These are phyloP conservation scores for Linnemannia zychae DNA, from an alignment of 192 early-diverging fungal genomes.

Conservation along the genomic window DNA sequence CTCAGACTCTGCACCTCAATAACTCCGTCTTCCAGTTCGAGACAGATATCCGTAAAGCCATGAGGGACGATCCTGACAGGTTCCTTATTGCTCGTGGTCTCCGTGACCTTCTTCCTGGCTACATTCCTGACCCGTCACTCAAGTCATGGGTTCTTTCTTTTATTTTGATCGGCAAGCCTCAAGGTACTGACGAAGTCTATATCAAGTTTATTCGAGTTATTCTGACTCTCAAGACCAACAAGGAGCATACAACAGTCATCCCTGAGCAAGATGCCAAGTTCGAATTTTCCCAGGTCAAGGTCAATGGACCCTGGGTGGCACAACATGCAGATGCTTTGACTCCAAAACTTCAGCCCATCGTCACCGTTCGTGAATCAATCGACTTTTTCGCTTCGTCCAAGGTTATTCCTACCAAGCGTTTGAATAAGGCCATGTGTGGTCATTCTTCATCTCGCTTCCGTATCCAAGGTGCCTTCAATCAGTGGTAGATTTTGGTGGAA, in stretches of 20 bases:
- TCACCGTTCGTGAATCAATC: background rate
- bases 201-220: background rate
- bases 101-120: background rate
- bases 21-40: conserved; percentile 4
- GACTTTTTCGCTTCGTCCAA: background rate
- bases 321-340: background rate
- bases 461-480: too few species aligned
- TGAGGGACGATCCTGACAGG: background rate
- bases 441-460: too few species aligned
- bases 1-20: too few species aligned
- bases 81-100: background rate
- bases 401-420: too few species aligned
- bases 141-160: background rate
- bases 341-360: background rate
- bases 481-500: too few species aligned
- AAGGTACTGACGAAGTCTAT: background rate
- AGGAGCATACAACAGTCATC: background rate
- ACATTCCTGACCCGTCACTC: background rate
- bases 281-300: background rate
- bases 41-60: background rate
- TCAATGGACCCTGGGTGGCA: background rate
- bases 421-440: too few species aligned
- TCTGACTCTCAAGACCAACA: background rate
- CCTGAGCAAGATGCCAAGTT: background rate
- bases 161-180: background rate